A percentile compares a stretch with the other conserved stretches of the same genome.
Conservation (phyloP, 2,329 filamentous ascomycete genomes). For the Monosporascus sp. region DNA sequence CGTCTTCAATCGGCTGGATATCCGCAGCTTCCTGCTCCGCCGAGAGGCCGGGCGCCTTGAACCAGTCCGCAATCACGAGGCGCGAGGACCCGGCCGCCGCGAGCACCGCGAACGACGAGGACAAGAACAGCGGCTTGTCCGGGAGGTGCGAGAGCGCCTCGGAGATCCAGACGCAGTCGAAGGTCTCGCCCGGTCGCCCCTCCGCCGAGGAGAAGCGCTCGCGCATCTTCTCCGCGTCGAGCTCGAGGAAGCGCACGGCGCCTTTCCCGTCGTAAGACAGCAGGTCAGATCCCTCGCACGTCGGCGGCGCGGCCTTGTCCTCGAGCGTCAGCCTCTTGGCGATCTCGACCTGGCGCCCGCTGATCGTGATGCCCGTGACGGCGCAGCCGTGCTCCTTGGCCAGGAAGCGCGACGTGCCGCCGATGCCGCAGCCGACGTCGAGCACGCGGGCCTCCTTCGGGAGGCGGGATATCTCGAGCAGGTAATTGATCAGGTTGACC, state of each 20-base stretch:
- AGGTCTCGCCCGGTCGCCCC: slow-evolving; percentile 17
- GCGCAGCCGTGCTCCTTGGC: slow-evolving; percentile 44
- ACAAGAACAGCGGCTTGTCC: slow-evolving; percentile 53
- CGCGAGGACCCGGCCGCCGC: slow-evolving; percentile 39
- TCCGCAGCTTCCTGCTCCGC: slow-evolving; percentile 38
- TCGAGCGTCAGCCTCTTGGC: slow-evolving; percentile 43
- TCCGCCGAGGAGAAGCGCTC: slow-evolving; percentile 37
- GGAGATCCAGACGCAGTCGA: slow-evolving; percentile 57
- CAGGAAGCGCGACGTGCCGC: slow-evolving; percentile 52
- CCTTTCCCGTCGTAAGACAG: slow-evolving; percentile 19
- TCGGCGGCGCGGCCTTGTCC: slow-evolving; percentile 12
- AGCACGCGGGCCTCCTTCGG: slow-evolving; percentile 37
- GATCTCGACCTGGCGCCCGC: slow-evolving; percentile 52
- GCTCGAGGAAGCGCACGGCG: slow-evolving; percentile 48
- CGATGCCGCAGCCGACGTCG: slow-evolving; percentile 57
- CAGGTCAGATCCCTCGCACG: neutral
- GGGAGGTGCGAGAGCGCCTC: slow-evolving; percentile 57
- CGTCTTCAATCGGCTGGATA: slow-evolving; percentile 56
- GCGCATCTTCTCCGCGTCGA: slow-evolving; percentile 57
- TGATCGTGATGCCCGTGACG: slow-evolving; percentile 57
- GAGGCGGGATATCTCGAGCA: slow-evolving; percentile 43
- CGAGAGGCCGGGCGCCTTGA: slow-evolving; percentile 45
- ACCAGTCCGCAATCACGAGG: slow-evolving; percentile 56
- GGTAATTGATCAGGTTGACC: slow-evolving; percentile 49
- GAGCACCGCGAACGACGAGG: slow-evolving; percentile 44